phyloP scores from a whole-genome alignment of 108 stramenopile species.

The Fistulifera pelliculosa region DNA sequence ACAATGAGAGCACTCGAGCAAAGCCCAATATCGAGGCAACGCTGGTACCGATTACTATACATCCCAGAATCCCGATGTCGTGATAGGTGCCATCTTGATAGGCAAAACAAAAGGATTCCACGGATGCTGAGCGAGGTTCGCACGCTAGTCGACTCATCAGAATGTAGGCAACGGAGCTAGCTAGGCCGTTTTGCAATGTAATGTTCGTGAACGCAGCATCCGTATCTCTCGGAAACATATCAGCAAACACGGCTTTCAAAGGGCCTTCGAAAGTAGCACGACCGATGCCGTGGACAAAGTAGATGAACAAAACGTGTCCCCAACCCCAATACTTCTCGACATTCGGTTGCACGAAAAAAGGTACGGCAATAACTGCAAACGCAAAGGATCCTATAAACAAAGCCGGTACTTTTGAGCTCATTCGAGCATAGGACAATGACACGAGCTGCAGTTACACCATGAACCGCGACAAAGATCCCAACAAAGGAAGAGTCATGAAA shows the following conservation, averaged over 20 bases:
- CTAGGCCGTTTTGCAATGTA: conserved; percentile 66
- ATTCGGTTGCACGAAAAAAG: conserved; percentile 50
- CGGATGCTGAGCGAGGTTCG: not conserved
- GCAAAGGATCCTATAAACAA: conserved; percentile 49
- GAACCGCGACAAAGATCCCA: conserved; percentile 43
- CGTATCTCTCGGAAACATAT: conserved; percentile 59
- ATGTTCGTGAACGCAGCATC: conserved; percentile 79
- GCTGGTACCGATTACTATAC: conserved; percentile 37
- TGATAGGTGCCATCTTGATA: conserved; percentile 51
- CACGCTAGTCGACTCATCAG: conserved; percentile 33
- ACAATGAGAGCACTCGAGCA: conserved; percentile 23
- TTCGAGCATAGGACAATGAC: conserved; percentile 43
- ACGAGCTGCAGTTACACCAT: conserved; percentile 44
- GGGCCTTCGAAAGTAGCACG: conserved; percentile 78
- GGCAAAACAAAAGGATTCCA: conserved; percentile 36
- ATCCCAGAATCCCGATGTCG: conserved; percentile 53
- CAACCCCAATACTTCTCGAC: conserved; percentile 30
- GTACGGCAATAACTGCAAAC: conserved; percentile 41
- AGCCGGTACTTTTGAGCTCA: conserved; percentile 20
- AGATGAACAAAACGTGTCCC: conserved; percentile 33
- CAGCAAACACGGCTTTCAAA: conserved; percentile 65
- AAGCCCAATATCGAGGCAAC: conserved; percentile 35
- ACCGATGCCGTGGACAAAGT: conserved; percentile 59
- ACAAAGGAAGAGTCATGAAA: conserved; percentile 48
- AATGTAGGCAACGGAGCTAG: conserved; percentile 57